Evolutionary conservation across 2,329 filamentous ascomycete species (phyloP).

Genomic region (Mycosphaerella arachidis): DNA sequence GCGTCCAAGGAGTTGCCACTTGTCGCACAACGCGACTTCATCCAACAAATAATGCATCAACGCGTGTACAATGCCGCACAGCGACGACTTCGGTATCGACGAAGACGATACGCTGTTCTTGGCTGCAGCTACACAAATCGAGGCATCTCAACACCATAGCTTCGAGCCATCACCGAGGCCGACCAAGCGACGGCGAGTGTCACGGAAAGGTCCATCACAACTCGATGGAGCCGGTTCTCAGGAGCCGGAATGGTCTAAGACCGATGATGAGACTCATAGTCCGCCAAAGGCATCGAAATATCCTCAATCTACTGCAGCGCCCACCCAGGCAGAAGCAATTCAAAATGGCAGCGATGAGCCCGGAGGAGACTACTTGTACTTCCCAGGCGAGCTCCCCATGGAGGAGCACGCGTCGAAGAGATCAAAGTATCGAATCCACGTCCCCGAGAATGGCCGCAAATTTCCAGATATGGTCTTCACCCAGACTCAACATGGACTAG

Average conservation of each 20-base stretch:
- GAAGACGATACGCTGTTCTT: conserved; percentile 32
- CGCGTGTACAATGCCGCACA: conserved; percentile 24
- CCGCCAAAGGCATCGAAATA: conserved; percentile 12
- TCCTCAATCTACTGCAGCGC: conserved; percentile 2
- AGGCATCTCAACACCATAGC: conserved; percentile 26
- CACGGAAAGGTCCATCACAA: conserved; percentile 14
- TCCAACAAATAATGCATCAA: conserved; percentile 6
- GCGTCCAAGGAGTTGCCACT: neutral
- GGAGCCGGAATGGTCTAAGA: conserved; percentile 17
- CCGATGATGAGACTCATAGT: conserved; percentile 20
- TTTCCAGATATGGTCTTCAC: conserved; percentile 41
- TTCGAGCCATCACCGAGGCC: conserved; percentile 33
- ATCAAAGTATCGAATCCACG: conserved; percentile 42
- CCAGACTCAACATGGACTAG: conserved; percentile 38
- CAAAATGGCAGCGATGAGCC: conserved; percentile 6
- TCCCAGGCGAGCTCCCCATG: conserved; percentile 23
- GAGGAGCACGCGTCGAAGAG: conserved; percentile 28
- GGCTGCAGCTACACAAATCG: conserved; percentile 29
- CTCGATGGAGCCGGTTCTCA: conserved; percentile 25
- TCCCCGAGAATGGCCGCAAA: conserved; percentile 37
- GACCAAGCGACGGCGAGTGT: conserved; percentile 28
- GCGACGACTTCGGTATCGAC: conserved; percentile 32
- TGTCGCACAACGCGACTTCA: neutral
- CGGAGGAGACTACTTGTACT: conserved; percentile 23
- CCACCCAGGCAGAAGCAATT: conserved; percentile 7